phyloP scores from a whole-genome alignment of 2,329 filamentous ascomycete genomes.

The Botrytis hyacinthi region DNA sequence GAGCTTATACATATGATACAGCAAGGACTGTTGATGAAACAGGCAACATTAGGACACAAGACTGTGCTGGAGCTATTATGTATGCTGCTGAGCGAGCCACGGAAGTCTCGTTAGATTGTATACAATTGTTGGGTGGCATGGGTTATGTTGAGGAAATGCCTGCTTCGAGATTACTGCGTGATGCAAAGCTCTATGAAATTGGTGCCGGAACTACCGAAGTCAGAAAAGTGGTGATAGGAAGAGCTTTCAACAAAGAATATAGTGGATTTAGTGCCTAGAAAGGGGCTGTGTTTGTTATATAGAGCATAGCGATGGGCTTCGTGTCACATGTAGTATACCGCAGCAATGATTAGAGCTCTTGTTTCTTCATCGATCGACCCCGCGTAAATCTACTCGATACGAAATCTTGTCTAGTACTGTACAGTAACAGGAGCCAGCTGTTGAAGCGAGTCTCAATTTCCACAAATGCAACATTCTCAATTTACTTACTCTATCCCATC shows the following conservation, averaged over 20 bases:
- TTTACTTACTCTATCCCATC: neutral
- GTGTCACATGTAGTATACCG: slow-evolving; percentile 13
- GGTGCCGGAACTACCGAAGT: slow-evolving; percentile 95
- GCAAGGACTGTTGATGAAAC: slow-evolving; percentile 77
- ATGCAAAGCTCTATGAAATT: slow-evolving; percentile 86
- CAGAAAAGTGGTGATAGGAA: slow-evolving; percentile 86
- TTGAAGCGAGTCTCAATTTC: neutral
- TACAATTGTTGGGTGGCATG: slow-evolving; percentile 92
- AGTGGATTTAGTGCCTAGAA: slow-evolving; percentile 24
- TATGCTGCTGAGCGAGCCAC: slow-evolving; percentile 91
- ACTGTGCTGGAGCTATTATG: slow-evolving; percentile 91
- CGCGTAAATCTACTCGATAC: neutral
- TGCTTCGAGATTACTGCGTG: slow-evolving; percentile 76
- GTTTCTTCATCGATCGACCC: neutral
- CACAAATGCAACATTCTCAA: neutral
- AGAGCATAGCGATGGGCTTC: neutral
- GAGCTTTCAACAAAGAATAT: slow-evolving; percentile 39
- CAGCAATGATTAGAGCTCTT: neutral
- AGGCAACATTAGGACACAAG: slow-evolving; percentile 73
- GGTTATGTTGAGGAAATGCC: slow-evolving; percentile 96
- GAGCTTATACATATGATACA: slow-evolving; percentile 84
- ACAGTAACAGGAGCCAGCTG: neutral
- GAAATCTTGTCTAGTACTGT: neutral
- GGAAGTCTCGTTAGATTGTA: slow-evolving; percentile 80
- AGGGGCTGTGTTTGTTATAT: neutral